Evolutionary conservation across 2,329 filamentous ascomycete genomes (phyloP), one percentile per base, ranked within the genome.

Genomic region (Fusarium protoensiforme): DNA sequence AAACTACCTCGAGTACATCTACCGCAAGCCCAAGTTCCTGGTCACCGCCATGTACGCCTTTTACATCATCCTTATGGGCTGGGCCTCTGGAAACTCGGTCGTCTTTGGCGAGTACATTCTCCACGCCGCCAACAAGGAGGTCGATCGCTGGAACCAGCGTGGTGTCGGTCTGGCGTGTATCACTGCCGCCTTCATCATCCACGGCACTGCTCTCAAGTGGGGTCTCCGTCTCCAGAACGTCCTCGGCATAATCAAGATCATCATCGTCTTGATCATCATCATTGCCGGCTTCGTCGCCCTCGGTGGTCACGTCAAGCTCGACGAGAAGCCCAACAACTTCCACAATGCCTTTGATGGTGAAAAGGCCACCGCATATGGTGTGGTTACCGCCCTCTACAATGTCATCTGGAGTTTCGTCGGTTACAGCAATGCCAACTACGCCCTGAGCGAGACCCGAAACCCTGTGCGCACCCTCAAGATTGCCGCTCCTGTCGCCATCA

Each of bases 61-160:
- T 33, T 92, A 92, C 69, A 88, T 91, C 14, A 77, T 93, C 29
- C 85, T 93, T 1, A 86, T 92, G 20, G 90, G 88, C 14, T 92
- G 90, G 90, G 90, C 90, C 0, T 89, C 88, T 8, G 89, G 89
- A 16, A 93, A 93, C 80, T 92, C 88, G 1, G 89, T 93, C 71
- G 87, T 93, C 41, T 93, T 93, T 72, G 91, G 91, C 68, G 90
- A 92, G 78, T 93, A 93, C 80, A 90, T 93, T 65, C 85, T 93
- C 2, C 86, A 91, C 77, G 92, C 91, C 10, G 89, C 91, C 13
- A 83, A 89, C 14, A 85, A 90, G 24, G 87, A 92, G 72, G 88
- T 91, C 27, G 87, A 84, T 57, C 85, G 90, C 24, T 93, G 91
- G 91, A 92, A 92, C 79, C 89, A 92, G 82, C 87, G 92, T 41